Percentiles rank a stretch among this genome's conserved stretches.
These are phyloP conservation scores for Kodamaea arcana DNA, from an alignment of 1,139 yeast genomes.

Conservation along the genomic window DNA sequence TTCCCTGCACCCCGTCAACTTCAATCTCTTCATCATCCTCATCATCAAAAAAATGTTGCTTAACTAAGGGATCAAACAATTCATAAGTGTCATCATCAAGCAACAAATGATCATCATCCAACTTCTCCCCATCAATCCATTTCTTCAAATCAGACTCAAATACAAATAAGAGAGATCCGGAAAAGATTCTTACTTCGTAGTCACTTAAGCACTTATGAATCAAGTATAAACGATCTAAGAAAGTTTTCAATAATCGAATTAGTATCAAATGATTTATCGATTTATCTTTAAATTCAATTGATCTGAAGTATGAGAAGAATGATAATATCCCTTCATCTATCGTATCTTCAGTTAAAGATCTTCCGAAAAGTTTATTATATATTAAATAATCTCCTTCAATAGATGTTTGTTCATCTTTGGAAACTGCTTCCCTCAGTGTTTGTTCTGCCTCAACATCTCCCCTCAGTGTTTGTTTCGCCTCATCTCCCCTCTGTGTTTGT, in stretches of 20 bases:
- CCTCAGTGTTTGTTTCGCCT: constrained; percentile 7
- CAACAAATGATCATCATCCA: constrained; percentile 12
- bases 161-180: constrained; percentile 71
- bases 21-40: constrained; percentile 22
- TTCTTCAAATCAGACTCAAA: constrained; percentile 62
- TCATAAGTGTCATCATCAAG: constrained; percentile 21
- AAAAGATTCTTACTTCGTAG: constrained; percentile 61
- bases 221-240: constrained; percentile 55
- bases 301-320: constrained; percentile 41
- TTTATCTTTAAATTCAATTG: constrained; percentile 4
- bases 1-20: constrained; percentile 31
- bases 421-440: constrained; percentile 7
- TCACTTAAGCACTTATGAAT: constrained; percentile 60
- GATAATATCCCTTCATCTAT: constrained; percentile 46
- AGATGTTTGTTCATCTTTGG: constrained; percentile 5
- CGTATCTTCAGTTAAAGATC: constrained; percentile 45
- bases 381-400: constrained; percentile 31
- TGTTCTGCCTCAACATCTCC: constrained; percentile 12
- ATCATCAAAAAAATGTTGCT: constrained; percentile 30
- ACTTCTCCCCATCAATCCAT: constrained; percentile 32
- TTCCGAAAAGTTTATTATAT: constrained; percentile 70
- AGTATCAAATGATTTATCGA: constrained; percentile 19
- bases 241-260: constrained; percentile 34
- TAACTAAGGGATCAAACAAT: constrained; percentile 37
- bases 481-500: constrained; percentile 12